Percentiles rank a stretch among this genome's conserved stretches.
Conservation (phyloP, 75 land plant species). For the Cunninghamia lanceolata region DNA sequence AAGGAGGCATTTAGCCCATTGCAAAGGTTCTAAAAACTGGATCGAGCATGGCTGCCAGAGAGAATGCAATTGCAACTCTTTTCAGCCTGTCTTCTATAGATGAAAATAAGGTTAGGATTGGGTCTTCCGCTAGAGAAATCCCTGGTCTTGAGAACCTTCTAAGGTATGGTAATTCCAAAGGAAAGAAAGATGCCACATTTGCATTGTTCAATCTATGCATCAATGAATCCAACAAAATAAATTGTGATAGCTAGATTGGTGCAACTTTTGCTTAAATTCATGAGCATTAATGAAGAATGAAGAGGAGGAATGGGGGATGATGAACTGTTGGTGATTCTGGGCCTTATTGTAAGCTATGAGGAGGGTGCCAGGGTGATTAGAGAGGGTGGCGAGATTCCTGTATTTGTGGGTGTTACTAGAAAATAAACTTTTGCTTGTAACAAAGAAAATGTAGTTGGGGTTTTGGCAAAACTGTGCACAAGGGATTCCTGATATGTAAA, state of each 20-base stretch:
- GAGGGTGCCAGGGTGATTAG: constrained; percentile 59
- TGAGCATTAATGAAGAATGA: constrained; percentile 28
- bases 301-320: constrained; percentile 53
- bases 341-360: constrained; percentile 49
- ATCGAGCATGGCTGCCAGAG: constrained; percentile 48
- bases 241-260: constrained; percentile 69
- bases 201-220: constrained; percentile 82
- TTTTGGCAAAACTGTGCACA: constrained; percentile 39
- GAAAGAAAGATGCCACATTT: constrained; percentile 80
- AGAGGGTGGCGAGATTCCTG: constrained; percentile 38
- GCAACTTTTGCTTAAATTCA: constrained; percentile 30
- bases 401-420: constrained; percentile 38
- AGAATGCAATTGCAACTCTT: constrained; percentile 80
- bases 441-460: constrained; percentile 59
- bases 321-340: constrained; percentile 62
- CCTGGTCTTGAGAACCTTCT: constrained; percentile 56
- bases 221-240: constrained; percentile 62
- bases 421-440: constrained; percentile 28
- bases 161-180: constrained; percentile 40
- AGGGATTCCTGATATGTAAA: constrained; percentile 33
- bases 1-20: constrained; percentile 63
- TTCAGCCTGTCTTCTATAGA: constrained; percentile 73
- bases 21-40: constrained; percentile 58
- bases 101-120: constrained; percentile 67
- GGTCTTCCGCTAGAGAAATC: constrained; percentile 39